Evolutionary conservation across 331 rosid genomes (phyloP).

Genomic region (Prunus yedoensis): DNA sequence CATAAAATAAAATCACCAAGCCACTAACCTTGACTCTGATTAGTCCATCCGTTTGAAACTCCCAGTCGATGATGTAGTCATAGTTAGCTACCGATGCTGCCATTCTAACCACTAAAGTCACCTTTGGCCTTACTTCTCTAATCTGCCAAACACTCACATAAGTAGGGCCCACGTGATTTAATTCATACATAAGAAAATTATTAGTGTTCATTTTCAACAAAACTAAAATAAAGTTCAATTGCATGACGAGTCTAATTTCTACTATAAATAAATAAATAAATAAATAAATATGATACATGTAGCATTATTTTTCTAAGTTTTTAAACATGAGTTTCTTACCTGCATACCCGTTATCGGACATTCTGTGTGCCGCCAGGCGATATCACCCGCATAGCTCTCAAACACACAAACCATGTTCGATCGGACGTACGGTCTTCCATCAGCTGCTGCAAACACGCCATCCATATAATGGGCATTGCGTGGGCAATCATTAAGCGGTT

Average conservation of each 20-base stretch:
- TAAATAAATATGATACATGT: background rate
- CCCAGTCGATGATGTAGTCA: constrained; percentile 90
- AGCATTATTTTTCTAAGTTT: background rate
- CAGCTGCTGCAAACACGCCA: constrained; percentile 61
- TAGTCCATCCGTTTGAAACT: constrained; percentile 85
- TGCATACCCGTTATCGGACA: constrained; percentile 64
- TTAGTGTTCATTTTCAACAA: too few relatives aligned
- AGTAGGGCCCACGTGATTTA: too few relatives aligned
- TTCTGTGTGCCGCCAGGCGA: constrained; percentile 86
- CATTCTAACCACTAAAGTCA: constrained; percentile 84
- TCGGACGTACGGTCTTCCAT: constrained; percentile 72
- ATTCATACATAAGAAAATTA: too few relatives aligned
- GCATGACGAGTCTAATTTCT: too few relatives aligned
- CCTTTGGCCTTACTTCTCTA: constrained; percentile 87
- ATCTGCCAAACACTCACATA: constrained; percentile 31
- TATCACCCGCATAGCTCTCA: constrained; percentile 79
- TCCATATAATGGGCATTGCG: constrained; percentile 80
- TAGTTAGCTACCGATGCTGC: constrained; percentile 85
- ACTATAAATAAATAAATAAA: background rate
- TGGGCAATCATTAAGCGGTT: constrained; percentile 90
- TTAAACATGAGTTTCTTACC: constrained; percentile 29
- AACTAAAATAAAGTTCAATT: too few relatives aligned
- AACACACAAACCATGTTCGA: constrained; percentile 72
- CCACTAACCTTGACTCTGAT: constrained; percentile 65
- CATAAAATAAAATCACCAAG: background rate